phyloP scores from a whole-genome alignment of 106 monocot genomes.

The Acanthochlamys bracteata region DNA sequence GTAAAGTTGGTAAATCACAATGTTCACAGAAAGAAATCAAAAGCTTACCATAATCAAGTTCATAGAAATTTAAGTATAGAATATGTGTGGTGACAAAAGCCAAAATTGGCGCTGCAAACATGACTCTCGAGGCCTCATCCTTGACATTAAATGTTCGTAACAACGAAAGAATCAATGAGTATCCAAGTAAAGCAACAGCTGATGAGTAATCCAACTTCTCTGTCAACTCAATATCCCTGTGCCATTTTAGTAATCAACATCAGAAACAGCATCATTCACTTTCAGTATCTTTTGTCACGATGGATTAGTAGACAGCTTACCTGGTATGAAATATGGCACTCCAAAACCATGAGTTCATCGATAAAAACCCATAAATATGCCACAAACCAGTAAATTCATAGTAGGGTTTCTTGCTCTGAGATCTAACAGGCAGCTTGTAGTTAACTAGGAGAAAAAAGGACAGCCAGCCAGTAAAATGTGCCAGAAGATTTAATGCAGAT shows the following conservation, averaged over 20 bases:
- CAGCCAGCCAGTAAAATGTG: conserved; percentile 86
- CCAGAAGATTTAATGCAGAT: conserved; percentile 72
- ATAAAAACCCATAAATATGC: conserved; percentile 83
- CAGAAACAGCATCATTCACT: no score
- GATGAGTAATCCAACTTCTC: conserved; percentile 94
- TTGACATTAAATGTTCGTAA: conserved; percentile 74
- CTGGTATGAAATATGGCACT: conserved; percentile 84
- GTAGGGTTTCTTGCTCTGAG: conserved; percentile 68
- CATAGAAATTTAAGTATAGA: conserved; percentile 85
- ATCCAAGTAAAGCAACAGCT: conserved; percentile 88
- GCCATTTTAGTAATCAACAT: background rate
- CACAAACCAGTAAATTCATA: conserved; percentile 91
- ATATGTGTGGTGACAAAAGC: conserved; percentile 94
- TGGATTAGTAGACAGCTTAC: conserved; percentile 23
- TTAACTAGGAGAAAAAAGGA: conserved; percentile 62
- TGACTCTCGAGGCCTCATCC: conserved; percentile 83
- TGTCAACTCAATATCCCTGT: conserved; percentile 78
- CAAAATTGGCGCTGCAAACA: conserved; percentile 81
- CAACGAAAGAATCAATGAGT: conserved; percentile 64
- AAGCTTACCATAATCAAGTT: conserved; percentile 78
- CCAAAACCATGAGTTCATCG: conserved; percentile 98
- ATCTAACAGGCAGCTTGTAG: conserved; percentile 74
- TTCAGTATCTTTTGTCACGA: background rate
- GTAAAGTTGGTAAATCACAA: background rate
- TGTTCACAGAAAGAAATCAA: background rate